Percentiles rank a stretch among this genome's conserved stretches.
Evolutionary conservation across 306 rosid species (phyloP).

Genomic region (Pyrus communis): DNA sequence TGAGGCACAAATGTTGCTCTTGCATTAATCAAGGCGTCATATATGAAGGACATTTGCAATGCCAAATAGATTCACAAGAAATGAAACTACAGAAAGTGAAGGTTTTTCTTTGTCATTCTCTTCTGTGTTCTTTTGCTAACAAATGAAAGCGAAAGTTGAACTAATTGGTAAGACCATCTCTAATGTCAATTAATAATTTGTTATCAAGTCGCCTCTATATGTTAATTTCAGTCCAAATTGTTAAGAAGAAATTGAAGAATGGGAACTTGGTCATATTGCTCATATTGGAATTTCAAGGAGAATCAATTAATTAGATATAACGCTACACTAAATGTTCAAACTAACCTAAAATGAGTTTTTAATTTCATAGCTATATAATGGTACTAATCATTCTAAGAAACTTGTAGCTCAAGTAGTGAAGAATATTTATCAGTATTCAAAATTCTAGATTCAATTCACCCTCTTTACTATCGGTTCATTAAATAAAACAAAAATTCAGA

Average conservation of each 20-base stretch:
- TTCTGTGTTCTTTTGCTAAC: neutral
- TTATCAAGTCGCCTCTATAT: neutral
- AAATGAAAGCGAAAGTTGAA: neutral
- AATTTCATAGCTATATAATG: neutral
- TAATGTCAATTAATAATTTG: neutral
- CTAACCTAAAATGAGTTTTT: neutral
- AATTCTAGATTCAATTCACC: too few species aligned
- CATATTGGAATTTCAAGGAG: too few species aligned
- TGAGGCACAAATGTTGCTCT: neutral
- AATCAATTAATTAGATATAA: too few species aligned
- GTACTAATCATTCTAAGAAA: too few species aligned
- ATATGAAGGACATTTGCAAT: neutral
- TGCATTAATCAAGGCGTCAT: neutral
- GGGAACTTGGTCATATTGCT: neutral
- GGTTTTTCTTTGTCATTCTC: neutral
- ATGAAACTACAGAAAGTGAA: neutral
- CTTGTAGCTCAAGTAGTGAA: too few species aligned
- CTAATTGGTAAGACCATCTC: neutral
- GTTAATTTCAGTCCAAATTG: neutral
- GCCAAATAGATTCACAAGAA: neutral
- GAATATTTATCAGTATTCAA: too few species aligned
- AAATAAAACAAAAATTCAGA: too few species aligned
- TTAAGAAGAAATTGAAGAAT: neutral
- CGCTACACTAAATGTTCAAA: neutral
- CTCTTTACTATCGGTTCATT: too few species aligned